Base-by-base conservation (phyloP, 129 eudicot genomes). In the Smallanthus sonchifolius region DNA sequence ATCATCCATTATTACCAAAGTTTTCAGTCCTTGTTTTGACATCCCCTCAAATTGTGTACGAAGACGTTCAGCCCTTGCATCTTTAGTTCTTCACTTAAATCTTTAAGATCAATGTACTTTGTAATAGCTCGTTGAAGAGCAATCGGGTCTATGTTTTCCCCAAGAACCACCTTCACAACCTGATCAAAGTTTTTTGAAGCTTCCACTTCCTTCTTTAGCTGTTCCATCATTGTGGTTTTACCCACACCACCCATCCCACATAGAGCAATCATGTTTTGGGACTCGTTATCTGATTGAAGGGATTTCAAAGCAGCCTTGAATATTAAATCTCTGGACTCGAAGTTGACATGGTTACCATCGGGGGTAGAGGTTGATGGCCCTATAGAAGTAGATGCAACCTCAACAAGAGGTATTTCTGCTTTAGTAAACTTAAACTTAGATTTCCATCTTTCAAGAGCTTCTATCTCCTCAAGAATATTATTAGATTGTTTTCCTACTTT, bases 31-130 rank as follows among this genome's bases (percentile, higher is more conserved):
- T 9, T 32, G n/a, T n/a, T n/a, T 6, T 36, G 49, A 16, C 48
- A 16, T 51, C 64, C 1, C 3, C 6, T 0, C 4, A 36, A 70
- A 70, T 4, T 0, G 51, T 0, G 4, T 51, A 34, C 36, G 2
- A 34, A 70, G 75, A 54, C 38, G 75, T 0, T 71, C 75, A 54
- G 75, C 75, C 65, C 75, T 71, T 71, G 65, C 66, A 17, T 17
- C 75, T 39, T 10, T 10, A 10, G 66, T 54, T 45, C 16, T 71
- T 71, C 75, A 0, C 17, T 37, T 19, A 71, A 16, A 54, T n/a
- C 15, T 20, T 54, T 39, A 42, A 7, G 7, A 5, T 43, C 17
- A 16, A 51, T 16, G 20, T 51, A 10, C 14, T 34, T 38, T 35
- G 63, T 36, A 48, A 70, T 19, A 11, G 70, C 70, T 65, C 17